Evolutionary conservation across 345 rosid species (phyloP), one percentile per base, ranked within the genome.

Genomic region (Citrus inodora): DNA sequence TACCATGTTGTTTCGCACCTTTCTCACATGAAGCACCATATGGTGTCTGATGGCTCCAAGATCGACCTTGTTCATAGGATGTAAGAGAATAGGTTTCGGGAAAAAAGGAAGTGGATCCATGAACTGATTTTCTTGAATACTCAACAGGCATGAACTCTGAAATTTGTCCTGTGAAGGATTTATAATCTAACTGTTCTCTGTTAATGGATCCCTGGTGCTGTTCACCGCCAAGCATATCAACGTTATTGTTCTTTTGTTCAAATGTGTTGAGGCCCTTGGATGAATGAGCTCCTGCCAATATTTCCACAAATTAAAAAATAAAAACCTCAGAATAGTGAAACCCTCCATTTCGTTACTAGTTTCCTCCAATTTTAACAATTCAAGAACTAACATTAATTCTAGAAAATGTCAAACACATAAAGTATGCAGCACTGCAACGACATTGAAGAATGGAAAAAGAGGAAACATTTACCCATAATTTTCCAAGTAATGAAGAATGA

Each of bases 241-340:
- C 38, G 38, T 73, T 77, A 46, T 58, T 22, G 32, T 82, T 77
- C 82, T 82, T 73, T 73, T 76, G 89, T 77, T 85, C 87, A 79
- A 17, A 75, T 38, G 70, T 33, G 70, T 64, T 80, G 35, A 81
- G 83, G 77, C 83, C 83, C 28, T 78, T 78, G 11, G 77, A 78
- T 68, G 90, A 76, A 80, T 71, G 81, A 58, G 70, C 53, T 70
- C 86, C 97, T 88, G 88, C 79, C 85, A 42, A 62, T 51, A 74
- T 61, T 75, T 63, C 25, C 16, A 14, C 71, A 33, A 53, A 65
- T 59, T 38, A 13, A 35, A 25, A 37, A 61, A 38, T 2, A 33
- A 24, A 53, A 76, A 40, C 4, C 11, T 6, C 1, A 7, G 19
- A 56, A 76, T 51, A 13, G 38, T 48, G 59, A 53, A 35, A 32